A percentile compares a stretch with the other conserved stretches of the same genome.
Conservation (phyloP, 257 asterid genomes). For the Jaltomata sinuosa region DNA sequence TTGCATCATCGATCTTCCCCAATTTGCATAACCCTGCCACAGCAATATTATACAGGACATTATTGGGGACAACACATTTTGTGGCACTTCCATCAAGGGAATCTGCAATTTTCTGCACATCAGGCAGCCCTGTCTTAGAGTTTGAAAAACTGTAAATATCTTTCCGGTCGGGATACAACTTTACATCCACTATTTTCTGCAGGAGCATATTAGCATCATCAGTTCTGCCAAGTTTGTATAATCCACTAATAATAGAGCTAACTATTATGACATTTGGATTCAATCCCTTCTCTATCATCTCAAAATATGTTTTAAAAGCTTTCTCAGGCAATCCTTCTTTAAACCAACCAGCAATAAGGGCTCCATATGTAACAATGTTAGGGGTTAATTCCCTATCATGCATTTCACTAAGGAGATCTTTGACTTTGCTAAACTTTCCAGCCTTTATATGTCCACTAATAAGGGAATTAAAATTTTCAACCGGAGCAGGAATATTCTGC, state of each 20-base stretch:
- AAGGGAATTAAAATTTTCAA: constrained; percentile 74
- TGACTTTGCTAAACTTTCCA: constrained; percentile 29
- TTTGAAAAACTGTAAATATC: constrained; percentile 27
- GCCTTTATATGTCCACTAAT: constrained; percentile 63
- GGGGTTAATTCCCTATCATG: constrained; percentile 36
- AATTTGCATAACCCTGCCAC: constrained; percentile 70
- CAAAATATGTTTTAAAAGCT: constrained; percentile 66
- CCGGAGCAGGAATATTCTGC: constrained; percentile 40
- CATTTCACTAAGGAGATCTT: constrained; percentile 49
- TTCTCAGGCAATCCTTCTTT: constrained; percentile 56
- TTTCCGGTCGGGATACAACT: constrained; percentile 34
- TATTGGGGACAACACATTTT: constrained; percentile 35
- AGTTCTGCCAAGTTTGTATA: constrained; percentile 52
- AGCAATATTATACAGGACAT: constrained; percentile 57
- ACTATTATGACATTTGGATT: constrained; percentile 58
- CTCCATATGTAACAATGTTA: constrained; percentile 65
- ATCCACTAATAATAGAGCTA: constrained; percentile 64
- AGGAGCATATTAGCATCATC: constrained; percentile 58
- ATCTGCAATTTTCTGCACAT: constrained; percentile 33
- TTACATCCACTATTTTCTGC: constrained; percentile 50
- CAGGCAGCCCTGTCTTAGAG: constrained; percentile 16
- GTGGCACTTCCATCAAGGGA: constrained; percentile 42
- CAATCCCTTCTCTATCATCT: constrained; percentile 61
- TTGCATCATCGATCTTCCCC: constrained; percentile 70
- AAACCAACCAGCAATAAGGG: constrained; percentile 78